Percentiles rank a stretch among this genome's conserved stretches.
Evolutionary conservation across 176 grass and related monocot species (phyloP).

Genomic region (Musa beccarii): DNA sequence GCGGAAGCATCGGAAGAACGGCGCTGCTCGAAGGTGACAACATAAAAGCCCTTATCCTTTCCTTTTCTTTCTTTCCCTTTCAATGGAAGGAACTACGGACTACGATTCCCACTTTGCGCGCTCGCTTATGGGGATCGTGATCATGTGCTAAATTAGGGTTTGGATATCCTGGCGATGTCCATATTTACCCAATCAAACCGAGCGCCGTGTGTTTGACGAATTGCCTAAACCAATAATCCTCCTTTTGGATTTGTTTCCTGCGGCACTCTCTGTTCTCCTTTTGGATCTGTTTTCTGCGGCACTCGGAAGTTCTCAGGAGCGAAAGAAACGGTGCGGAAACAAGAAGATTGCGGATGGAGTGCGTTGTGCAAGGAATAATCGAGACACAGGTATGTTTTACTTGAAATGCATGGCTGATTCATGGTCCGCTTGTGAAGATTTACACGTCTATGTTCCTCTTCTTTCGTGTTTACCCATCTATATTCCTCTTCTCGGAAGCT

Average conservation of each 20-base stretch:
- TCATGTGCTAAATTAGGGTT: too few species aligned
- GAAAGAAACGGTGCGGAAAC: not conserved
- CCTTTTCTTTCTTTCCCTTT: too few species aligned
- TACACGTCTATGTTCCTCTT: not conserved
- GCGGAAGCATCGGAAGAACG: too few species aligned
- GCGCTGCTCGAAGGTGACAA: too few species aligned
- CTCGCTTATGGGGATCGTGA: too few species aligned
- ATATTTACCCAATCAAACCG: not conserved
- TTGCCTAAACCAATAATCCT: not conserved
- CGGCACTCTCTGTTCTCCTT: not conserved
- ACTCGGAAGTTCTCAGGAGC: not conserved
- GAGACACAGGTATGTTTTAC: conserved; percentile 54
- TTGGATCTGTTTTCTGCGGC: not conserved
- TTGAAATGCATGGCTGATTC: not conserved
- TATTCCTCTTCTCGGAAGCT: not conserved
- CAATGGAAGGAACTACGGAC: too few species aligned
- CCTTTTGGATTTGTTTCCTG: not conserved
- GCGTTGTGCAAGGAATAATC: conserved; percentile 81
- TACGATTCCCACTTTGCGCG: too few species aligned
- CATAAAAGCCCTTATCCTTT: too few species aligned
- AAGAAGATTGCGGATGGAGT: conserved; percentile 41
- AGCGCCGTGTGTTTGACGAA: not conserved
- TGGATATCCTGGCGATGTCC: too few species aligned
- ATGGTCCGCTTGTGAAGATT: not conserved
- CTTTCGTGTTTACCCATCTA: not conserved